Percentiles rank a stretch among this genome's conserved stretches.
Conservation (phyloP, 148 eudicot species). For the Cornus controversa region DNA sequence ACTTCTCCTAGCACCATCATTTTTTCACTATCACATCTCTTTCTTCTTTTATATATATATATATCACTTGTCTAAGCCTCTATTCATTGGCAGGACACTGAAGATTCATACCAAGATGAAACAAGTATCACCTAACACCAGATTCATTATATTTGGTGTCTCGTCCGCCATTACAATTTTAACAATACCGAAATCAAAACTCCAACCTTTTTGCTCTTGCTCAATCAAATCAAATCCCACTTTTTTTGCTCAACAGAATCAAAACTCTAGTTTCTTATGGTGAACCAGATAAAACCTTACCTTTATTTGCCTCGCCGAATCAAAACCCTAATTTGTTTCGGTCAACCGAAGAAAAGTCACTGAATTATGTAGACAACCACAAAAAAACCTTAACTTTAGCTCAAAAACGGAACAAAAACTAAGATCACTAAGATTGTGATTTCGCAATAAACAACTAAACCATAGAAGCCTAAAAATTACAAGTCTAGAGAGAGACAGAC, state of each 20-base stretch:
- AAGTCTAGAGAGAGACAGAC: neutral
- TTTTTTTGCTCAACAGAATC: neutral
- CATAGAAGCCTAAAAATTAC: neutral
- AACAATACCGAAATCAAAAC: conserved; percentile 5
- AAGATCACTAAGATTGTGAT: neutral
- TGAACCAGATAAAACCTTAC: conserved; percentile 1
- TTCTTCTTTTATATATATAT: too few species aligned
- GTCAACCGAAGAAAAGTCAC: neutral
- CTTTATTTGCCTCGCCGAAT: neutral
- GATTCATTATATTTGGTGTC: conserved; percentile 59
- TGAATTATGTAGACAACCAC: neutral
- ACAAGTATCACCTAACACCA: too few species aligned
- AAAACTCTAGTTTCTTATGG: neutral
- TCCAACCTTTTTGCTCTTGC: neutral
- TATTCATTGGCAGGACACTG: too few species aligned
- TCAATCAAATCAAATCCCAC: neutral
- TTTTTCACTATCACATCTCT: too few species aligned
- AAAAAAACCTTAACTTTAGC: conserved; percentile 2
- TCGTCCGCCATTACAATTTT: conserved; percentile 62
- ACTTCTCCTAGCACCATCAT: too few species aligned
- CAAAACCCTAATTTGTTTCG: conserved; percentile 12
- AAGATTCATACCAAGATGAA: too few species aligned
- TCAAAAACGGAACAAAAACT: neutral
- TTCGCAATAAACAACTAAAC: neutral
- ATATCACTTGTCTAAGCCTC: too few species aligned